Percentiles rank a stretch among this genome's conserved stretches.
These are phyloP conservation scores for Cyclostephanos invisitatus DNA, from an alignment of 108 stramenopile species.

Conservation along the genomic window DNA sequence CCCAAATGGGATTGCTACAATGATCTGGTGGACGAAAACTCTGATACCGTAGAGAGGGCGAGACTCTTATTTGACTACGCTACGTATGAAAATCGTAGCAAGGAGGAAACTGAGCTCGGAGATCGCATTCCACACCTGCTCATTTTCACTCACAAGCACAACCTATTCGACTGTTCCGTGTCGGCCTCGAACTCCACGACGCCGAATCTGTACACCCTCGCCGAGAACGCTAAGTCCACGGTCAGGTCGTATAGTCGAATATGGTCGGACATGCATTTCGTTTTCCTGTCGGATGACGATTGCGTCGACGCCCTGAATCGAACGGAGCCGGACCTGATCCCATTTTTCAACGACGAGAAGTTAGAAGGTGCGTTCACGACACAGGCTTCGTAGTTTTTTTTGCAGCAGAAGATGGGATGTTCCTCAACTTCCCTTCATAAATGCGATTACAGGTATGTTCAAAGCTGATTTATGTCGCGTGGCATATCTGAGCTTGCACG, in stretches of 20 bases:
- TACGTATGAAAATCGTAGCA: neutral
- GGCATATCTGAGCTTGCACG: conserved; percentile 25
- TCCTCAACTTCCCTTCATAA: neutral
- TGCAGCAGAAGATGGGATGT: neutral
- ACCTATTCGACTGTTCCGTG: conserved; percentile 16
- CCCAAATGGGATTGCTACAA: conserved; percentile 1
- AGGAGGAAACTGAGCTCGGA: neutral
- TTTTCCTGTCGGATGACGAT: conserved; percentile 19
- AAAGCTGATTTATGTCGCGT: conserved; percentile 36
- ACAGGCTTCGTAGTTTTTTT: neutral
- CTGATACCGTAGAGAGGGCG: conserved; percentile 1
- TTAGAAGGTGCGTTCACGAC: conserved; percentile 11
- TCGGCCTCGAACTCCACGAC: conserved; percentile 16
- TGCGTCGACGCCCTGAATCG: conserved; percentile 15
- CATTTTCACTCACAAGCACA: conserved; percentile 16
- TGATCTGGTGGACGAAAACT: conserved; percentile 13
- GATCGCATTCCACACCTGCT: conserved; percentile 13
- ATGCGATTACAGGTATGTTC: conserved; percentile 19
- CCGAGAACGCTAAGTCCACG: conserved; percentile 32
- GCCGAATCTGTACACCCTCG: conserved; percentile 16
- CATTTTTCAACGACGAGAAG: conserved; percentile 14
- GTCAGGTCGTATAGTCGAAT: conserved; percentile 15
- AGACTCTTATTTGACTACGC: neutral
- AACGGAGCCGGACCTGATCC: conserved; percentile 17
- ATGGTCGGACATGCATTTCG: conserved; percentile 22